Conservation (phyloP, 371 early-diverging fungal species). For the Phascolomyces articulosus region DNA sequence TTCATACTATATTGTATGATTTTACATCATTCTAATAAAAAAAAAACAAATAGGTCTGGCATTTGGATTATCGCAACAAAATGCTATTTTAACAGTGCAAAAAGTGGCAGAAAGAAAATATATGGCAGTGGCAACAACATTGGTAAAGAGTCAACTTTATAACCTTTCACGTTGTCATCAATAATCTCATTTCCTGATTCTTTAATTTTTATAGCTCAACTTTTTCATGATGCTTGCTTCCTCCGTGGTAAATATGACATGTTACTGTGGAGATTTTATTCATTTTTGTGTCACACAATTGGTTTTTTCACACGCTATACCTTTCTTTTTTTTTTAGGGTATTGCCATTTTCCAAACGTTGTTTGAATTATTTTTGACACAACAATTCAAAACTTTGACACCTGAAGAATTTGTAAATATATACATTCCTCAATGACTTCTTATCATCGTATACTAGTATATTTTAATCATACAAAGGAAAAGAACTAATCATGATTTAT, state of each 20-base stretch:
- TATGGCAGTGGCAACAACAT: constrained; percentile 63
- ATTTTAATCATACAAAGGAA: no score
- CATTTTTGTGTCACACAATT: neutral
- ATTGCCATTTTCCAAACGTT: constrained; percentile 39
- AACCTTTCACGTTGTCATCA: neutral
- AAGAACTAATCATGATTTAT: no score
- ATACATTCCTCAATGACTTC: no score
- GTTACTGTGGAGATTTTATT: neutral
- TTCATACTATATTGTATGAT: neutral
- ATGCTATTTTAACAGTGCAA: constrained; percentile 60
- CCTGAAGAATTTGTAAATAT: constrained; percentile 1
- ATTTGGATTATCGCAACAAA: constrained; percentile 67
- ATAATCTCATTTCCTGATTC: neutral
- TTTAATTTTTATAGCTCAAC: constrained; percentile 25
- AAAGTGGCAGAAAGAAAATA: constrained; percentile 51
- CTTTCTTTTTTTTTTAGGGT: constrained; percentile 14
- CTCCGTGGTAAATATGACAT: constrained; percentile 19
- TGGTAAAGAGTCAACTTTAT: neutral
- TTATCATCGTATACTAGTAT: no score
- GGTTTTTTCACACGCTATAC: neutral
- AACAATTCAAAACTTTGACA: constrained; percentile 12
- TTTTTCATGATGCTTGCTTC: constrained; percentile 46
- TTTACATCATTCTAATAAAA: no score
- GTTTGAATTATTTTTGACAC: constrained; percentile 18
- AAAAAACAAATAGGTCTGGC: constrained; percentile 46